Evolutionary conservation across 352 stramenopile species (phyloP), one percentile per base, ranked within the genome.

Genomic region (Phytophthora aleatoria): DNA sequence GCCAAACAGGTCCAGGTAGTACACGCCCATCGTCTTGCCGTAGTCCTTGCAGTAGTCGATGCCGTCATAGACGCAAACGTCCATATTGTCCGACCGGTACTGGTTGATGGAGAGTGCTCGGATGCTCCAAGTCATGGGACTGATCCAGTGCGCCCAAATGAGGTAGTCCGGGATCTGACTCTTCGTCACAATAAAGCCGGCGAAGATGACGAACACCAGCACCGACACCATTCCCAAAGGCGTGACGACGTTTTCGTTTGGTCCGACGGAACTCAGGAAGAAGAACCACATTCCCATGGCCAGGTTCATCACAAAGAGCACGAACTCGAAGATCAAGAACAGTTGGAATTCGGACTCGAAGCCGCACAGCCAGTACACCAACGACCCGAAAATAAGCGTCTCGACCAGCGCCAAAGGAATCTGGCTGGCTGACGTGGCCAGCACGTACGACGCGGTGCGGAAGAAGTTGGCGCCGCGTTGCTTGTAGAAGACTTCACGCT

Each of bases 301-400:
- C 47, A 53, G 12, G 47, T 75, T 79, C 45, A 66, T 67, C 49
- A 86, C 16, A 42, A 86, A 66, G 1, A 87, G 52, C 36, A 78
- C 67, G 9, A 77, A 24, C 12, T 76, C 13, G 60, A 85, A 89
- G 26, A 76, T 50, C 5, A 77, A 30, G 45, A 83, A 90, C 2
- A 44, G 43, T 16, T 53, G 52, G 7, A 58, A 67, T 15, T 71
- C 33, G 1, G 52, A 12, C 13, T 64, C 68, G 49, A 94, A 83
- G n/a, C 89, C 85, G 48, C 89, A 76, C 57, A 94, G 85, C 74
- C 81, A 96, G 58, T 96, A 96, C 3, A 95, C 50, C 36, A 96
- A 60, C 7, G 75, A 85, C 27, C 85, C 86, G 78, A 93, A 96
- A 7, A 92, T 62, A 13, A 92, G 42, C 1, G 76, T 98, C 89